phyloP scores from a whole-genome alignment of 2,329 filamentous ascomycete genomes.

The Alternaria viburni region DNA sequence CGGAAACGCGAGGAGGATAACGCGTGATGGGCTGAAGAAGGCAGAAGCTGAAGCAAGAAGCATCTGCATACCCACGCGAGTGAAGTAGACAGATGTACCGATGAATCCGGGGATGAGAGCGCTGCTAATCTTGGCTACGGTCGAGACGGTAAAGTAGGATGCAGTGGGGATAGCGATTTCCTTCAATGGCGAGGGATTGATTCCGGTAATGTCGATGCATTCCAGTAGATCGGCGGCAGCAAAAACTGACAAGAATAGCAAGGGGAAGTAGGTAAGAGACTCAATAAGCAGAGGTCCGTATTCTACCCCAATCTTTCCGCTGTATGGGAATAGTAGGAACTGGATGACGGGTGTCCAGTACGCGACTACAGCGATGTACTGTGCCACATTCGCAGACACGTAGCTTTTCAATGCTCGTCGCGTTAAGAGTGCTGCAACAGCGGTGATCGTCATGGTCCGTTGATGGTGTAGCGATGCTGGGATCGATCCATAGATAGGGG shows the following conservation, averaged over 20 bases:
- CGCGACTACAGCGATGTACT: slow-evolving; percentile 74
- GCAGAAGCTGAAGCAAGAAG: slow-evolving; percentile 70
- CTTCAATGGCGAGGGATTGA: slow-evolving; percentile 63
- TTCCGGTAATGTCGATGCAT: slow-evolving; percentile 60
- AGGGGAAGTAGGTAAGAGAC: slow-evolving; percentile 68
- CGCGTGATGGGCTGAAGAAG: slow-evolving; percentile 70
- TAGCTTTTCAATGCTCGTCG: slow-evolving; percentile 64
- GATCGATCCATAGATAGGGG: slow-evolving; percentile 87
- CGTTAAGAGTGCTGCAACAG: slow-evolving; percentile 74
- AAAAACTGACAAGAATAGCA: slow-evolving; percentile 51
- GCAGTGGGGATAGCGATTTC: slow-evolving; percentile 70
- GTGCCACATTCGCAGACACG: slow-evolving; percentile 55
- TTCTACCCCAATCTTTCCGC: slow-evolving; percentile 68
- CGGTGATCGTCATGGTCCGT: slow-evolving; percentile 67
- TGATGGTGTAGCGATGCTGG: slow-evolving; percentile 76
- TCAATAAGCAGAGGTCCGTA: slow-evolving; percentile 81
- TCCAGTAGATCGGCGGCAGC: slow-evolving; percentile 63
- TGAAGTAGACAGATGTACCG: slow-evolving; percentile 68
- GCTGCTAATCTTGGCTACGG: slow-evolving; percentile 51
- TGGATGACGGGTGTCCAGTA: slow-evolving; percentile 77
- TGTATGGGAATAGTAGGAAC: slow-evolving; percentile 71
- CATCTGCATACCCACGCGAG: slow-evolving; percentile 74
- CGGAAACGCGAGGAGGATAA: slow-evolving; percentile 71
- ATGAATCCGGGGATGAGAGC: slow-evolving; percentile 58
- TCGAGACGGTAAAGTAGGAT: slow-evolving; percentile 69